Evolutionary conservation across 768 basidiomycete species (phyloP).

Genomic region (Hygrophorus pudorinus): DNA sequence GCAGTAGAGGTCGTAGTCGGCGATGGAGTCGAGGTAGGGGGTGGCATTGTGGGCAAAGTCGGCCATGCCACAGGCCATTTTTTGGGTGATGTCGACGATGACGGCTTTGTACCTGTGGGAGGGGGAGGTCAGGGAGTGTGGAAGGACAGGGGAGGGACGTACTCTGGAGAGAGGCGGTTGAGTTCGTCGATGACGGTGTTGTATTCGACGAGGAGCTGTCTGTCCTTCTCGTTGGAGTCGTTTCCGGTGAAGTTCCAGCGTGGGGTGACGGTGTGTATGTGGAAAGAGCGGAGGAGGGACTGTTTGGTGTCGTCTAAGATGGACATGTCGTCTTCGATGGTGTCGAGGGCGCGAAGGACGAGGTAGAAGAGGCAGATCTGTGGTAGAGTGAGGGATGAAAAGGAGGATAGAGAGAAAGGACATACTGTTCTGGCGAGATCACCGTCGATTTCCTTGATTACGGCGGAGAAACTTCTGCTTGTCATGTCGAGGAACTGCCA

Average conservation of each 20-base stretch:
- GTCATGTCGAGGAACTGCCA: constrained; percentile 87
- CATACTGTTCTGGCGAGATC: constrained; percentile 87
- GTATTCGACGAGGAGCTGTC: constrained; percentile 77
- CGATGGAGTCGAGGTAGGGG: constrained; percentile 61
- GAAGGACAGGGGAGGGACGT: constrained; percentile 12
- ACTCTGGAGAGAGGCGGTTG: constrained; percentile 56
- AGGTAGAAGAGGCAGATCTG: constrained; percentile 95
- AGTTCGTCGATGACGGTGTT: constrained; percentile 75
- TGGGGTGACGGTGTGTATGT: constrained; percentile 64
- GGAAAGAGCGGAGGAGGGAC: constrained; percentile 73
- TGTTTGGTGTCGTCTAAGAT: constrained; percentile 82
- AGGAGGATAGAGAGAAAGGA: constrained; percentile 10
- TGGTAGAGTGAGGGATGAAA: constrained; percentile 1
- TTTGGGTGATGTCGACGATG: constrained; percentile 72
- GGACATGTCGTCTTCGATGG: constrained; percentile 98
- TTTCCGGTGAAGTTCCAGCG: constrained; percentile 82
- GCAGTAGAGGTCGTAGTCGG: constrained; percentile 95
- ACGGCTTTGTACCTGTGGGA: constrained; percentile 56
- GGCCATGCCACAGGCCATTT: constrained; percentile 95
- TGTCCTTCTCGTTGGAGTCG: constrained; percentile 84
- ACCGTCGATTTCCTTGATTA: constrained; percentile 94
- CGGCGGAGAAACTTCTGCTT: constrained; percentile 82
- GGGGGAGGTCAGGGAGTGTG: constrained; percentile 2
- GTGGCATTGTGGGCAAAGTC: constrained; percentile 84
- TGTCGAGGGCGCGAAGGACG: constrained; percentile 89